Evolutionary conservation across 2,329 filamentous ascomycete species (phyloP).

Genomic region (Thermoascus crustaceus): DNA sequence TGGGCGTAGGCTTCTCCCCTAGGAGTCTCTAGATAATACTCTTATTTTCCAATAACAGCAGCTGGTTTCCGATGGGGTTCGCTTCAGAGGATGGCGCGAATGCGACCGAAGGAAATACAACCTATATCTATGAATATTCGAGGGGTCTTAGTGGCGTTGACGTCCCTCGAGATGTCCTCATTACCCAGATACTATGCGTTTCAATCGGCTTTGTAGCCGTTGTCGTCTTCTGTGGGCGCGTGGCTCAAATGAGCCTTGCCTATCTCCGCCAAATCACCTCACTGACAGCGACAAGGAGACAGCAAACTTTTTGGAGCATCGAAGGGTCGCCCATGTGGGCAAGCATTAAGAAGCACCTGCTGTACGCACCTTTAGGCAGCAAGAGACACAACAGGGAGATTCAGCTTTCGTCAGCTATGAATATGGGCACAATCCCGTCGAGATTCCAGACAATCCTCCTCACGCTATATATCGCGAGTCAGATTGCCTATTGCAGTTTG

Average conservation of each 20-base stretch:
- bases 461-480: conserved; percentile 58
- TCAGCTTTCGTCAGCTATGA: conserved; percentile 58
- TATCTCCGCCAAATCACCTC: conserved; percentile 39
- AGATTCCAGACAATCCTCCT: conserved; percentile 67
- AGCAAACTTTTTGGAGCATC: conserved; percentile 40
- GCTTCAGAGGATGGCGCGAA: conserved; percentile 10
- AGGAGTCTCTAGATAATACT: neutral
- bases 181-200: conserved; percentile 33
- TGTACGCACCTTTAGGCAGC: conserved; percentile 59
- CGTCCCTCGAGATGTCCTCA: conserved; percentile 30
- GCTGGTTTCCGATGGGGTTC: conserved; percentile 11
- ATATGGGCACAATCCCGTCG: conserved; percentile 71
- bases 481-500: conserved; percentile 62
- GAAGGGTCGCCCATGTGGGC: conserved; percentile 36
- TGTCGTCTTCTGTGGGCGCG: conserved; percentile 31
- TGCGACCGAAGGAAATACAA: conserved; percentile 24
- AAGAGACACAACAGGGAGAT: conserved; percentile 72
- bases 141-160: conserved; percentile 32
- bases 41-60: conserved; percentile 4
- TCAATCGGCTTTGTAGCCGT: conserved; percentile 28
- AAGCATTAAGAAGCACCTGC: conserved; percentile 38
- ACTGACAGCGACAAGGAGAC: conserved; percentile 23
- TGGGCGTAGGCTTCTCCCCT: neutral
- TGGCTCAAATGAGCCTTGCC: conserved; percentile 36
- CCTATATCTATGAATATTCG: conserved; percentile 34